phyloP scores from a whole-genome alignment of 768 basidiomycete species.

The Tulasnella sp. region DNA sequence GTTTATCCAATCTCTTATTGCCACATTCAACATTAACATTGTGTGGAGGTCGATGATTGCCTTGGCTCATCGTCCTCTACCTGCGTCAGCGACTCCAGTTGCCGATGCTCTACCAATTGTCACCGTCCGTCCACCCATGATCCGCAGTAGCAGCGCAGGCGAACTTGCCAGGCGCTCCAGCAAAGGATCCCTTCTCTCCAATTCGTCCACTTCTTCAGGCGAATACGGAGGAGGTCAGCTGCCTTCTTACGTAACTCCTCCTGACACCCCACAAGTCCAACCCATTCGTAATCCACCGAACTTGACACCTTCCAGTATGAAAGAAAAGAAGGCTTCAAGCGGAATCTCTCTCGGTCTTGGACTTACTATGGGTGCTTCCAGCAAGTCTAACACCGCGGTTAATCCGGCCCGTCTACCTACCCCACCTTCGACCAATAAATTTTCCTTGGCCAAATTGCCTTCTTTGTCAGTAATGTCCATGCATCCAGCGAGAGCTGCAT shows the following conservation, averaged over 20 bases:
- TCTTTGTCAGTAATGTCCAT: too few species aligned
- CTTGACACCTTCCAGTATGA: neutral
- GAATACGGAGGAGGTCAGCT: slow-evolving; percentile 2
- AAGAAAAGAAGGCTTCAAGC: slow-evolving; percentile 18
- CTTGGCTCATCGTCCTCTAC: slow-evolving; percentile 41
- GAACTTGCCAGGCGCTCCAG: slow-evolving; percentile 3
- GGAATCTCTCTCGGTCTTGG: neutral
- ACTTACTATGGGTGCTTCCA: too few species aligned
- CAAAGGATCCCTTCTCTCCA: neutral
- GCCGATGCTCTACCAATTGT: slow-evolving; percentile 18
- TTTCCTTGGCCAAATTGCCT: slow-evolving; percentile 25
- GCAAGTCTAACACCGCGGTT: too few species aligned
- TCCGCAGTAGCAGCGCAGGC: slow-evolving; percentile 5
- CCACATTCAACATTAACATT: slow-evolving; percentile 57
- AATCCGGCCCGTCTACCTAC: slow-evolving; percentile 2
- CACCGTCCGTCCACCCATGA: slow-evolving; percentile 18
- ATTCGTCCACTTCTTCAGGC: neutral
- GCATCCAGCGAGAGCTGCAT: neutral
- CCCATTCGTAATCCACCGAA: neutral
- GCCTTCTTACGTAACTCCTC: slow-evolving; percentile 11
- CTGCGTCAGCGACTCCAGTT: neutral
- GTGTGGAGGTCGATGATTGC: slow-evolving; percentile 66
- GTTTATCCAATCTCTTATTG: slow-evolving; percentile 46
- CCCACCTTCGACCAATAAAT: slow-evolving; percentile 14
- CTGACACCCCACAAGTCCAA: slow-evolving; percentile 5